Conservation (phyloP, 345 rosid species). For the Arabis alpina region DNA sequence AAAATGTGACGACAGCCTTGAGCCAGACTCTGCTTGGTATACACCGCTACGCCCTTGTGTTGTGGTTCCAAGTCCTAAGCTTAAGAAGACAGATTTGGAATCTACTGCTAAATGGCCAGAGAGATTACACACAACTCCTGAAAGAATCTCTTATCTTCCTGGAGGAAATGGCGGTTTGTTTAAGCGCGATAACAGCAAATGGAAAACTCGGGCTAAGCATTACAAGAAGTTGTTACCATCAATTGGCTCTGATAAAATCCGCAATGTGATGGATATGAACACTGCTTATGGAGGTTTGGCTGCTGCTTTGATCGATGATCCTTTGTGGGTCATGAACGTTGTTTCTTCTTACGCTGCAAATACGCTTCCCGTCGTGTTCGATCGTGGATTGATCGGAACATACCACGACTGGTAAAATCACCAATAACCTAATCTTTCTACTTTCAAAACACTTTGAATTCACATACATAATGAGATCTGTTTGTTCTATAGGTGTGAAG, state of each 20-base stretch:
- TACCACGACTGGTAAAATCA: conserved; percentile 82
- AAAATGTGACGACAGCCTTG: conserved; percentile 94
- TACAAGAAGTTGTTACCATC: conserved; percentile 87
- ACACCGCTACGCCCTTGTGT: conserved; percentile 91
- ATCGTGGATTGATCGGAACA: conserved; percentile 95
- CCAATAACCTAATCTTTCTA: neutral
- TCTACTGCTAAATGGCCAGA: conserved; percentile 88
- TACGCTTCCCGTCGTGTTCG: conserved; percentile 81
- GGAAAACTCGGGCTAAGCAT: conserved; percentile 82
- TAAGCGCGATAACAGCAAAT: conserved; percentile 79
- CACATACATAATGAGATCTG: conserved; percentile 20
- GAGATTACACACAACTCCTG: conserved; percentile 72
- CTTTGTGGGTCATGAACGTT: conserved; percentile 95
- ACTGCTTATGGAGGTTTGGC: conserved; percentile 96
- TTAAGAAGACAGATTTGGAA: conserved; percentile 61
- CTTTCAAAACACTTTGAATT: neutral
- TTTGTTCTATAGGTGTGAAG: conserved; percentile 81
- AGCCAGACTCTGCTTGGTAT: conserved; percentile 98
- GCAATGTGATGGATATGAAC: conserved; percentile 99
- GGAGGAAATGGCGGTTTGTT: conserved; percentile 72
- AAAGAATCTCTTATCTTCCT: conserved; percentile 67
- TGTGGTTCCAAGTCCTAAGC: conserved; percentile 73
- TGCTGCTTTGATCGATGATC: conserved; percentile 72
- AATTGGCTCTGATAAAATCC: conserved; percentile 75
- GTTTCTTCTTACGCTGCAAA: conserved; percentile 84